Evolutionary conservation across 306 rosid genomes (phyloP).

Genomic region (Sicyos baderoa): DNA sequence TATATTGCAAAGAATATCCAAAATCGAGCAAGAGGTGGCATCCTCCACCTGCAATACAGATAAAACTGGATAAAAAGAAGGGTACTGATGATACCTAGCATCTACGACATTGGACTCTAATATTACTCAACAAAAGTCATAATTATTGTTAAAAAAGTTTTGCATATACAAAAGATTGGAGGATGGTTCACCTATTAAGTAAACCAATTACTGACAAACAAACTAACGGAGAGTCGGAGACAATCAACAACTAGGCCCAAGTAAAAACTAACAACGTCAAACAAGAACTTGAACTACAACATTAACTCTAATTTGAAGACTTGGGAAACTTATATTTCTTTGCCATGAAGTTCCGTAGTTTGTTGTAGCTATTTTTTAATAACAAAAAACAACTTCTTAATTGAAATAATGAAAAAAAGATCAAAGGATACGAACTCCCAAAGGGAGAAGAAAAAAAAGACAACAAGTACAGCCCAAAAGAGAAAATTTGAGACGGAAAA

Average conservation of each 20-base stretch:
- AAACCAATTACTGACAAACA: neutral
- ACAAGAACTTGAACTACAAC: neutral
- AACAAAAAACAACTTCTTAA: too few species aligned
- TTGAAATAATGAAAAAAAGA: too few species aligned
- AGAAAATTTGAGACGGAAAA: too few species aligned
- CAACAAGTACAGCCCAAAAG: too few species aligned
- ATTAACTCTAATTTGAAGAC: too few species aligned
- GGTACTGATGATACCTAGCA: neutral
- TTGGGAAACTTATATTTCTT: too few species aligned
- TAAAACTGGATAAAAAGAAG: slow-evolving; percentile 35
- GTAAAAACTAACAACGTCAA: neutral
- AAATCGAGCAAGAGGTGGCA: slow-evolving; percentile 41
- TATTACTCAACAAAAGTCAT: neutral
- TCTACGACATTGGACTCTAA: neutral
- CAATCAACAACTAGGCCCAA: neutral
- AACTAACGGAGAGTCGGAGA: neutral
- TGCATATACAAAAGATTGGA: neutral
- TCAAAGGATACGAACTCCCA: too few species aligned
- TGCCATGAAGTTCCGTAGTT: too few species aligned
- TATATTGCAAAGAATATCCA: slow-evolving; percentile 82
- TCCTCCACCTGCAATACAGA: slow-evolving; percentile 55
- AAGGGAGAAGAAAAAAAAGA: too few species aligned
- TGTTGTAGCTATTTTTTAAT: too few species aligned
- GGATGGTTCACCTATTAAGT: neutral
- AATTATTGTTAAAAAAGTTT: neutral